Evolutionary conservation across 2,329 filamentous ascomycete species (phyloP).

Genomic region (Tolypocladium nubicola): DNA sequence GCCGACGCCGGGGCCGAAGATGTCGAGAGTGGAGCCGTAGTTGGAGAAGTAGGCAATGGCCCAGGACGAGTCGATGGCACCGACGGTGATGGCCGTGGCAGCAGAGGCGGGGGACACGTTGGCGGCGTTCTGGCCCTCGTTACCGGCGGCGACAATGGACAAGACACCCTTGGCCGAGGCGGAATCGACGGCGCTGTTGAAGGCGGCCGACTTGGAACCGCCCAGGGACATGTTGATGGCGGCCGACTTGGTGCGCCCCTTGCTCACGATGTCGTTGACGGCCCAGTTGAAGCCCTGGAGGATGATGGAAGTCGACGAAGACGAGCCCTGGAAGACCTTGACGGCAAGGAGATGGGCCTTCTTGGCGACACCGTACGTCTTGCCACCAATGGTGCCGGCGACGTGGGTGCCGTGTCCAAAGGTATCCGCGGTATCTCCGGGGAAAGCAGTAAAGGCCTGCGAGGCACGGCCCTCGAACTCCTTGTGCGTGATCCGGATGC

Average conservation of each 20-base stretch:
- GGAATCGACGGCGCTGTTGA: slow-evolving; percentile 37
- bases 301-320: slow-evolving; percentile 18
- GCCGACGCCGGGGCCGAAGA: slow-evolving; percentile 38
- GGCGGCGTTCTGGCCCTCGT: slow-evolving; percentile 23
- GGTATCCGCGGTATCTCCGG: slow-evolving; percentile 15
- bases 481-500: slow-evolving; percentile 41
- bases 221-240: slow-evolving; percentile 49
- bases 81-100: slow-evolving; percentile 20
- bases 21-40: slow-evolving; percentile 35
- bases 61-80: slow-evolving; percentile 25
- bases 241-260: slow-evolving; percentile 25
- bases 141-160: slow-evolving; percentile 45
- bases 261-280: slow-evolving; percentile 30
- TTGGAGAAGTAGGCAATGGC: slow-evolving; percentile 37
- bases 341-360: slow-evolving; percentile 31
- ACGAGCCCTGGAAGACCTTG: slow-evolving; percentile 29
- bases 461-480: slow-evolving; percentile 44
- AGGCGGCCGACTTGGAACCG: slow-evolving; percentile 29
- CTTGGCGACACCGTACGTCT: slow-evolving; percentile 31
- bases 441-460: slow-evolving; percentile 13
- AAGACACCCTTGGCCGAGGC: slow-evolving; percentile 36
- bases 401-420: slow-evolving; percentile 33
- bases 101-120: slow-evolving; percentile 21
- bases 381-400: slow-evolving; percentile 23
- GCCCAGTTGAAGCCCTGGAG: slow-evolving; percentile 29